Evolutionary conservation across 345 rosid genomes (phyloP), one percentile per base, ranked within the genome.

Genomic region (Kernera saxatilis): DNA sequence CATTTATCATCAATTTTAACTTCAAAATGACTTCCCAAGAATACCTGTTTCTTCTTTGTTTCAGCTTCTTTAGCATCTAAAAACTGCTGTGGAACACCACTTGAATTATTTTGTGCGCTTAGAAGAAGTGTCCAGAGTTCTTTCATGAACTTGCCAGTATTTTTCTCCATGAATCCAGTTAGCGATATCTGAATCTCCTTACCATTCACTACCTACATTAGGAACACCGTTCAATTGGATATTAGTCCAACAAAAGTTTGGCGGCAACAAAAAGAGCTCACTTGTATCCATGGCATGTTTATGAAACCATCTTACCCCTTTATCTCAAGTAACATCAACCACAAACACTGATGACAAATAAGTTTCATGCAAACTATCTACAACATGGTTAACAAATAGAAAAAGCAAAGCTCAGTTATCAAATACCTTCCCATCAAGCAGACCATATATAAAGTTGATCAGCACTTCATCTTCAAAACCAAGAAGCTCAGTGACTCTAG

Each of bases 381-480:
- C 21, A 15, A 15, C 49, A 50, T 5, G 39, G 17, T n/a, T 36
- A 12, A 13, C 0, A 13, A 26, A 12, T 1, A 30, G 9, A 13
- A 40, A 44, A 46, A 32, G n/a, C 39, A 53, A 30, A 53, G 37
- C 10, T 25, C 19, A 5, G 27, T 18, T 50, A 13, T 40, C 37
- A 54, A 61, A 15, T 81, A 88, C 98, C 98, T 92, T 95, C 19
- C 82, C 88, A 25, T 95, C 99, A 49, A 95, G 93, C 40, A 95
- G 94, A 54, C 97, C 94, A 15, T 84, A 95, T 6, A 95, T 90
- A 67, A 95, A 95, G 84, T 95, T 92, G 66, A 95, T 95, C 37
- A 95, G 92, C 49, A 95, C 98, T 81, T 95, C 99, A 61, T 95
- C 99, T 75, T 95, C 98, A 44, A 95, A 92, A 11, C 98, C 99